phyloP scores from a whole-genome alignment of 495 filamentous ascomycete species.

The Neurospora africana region DNA sequence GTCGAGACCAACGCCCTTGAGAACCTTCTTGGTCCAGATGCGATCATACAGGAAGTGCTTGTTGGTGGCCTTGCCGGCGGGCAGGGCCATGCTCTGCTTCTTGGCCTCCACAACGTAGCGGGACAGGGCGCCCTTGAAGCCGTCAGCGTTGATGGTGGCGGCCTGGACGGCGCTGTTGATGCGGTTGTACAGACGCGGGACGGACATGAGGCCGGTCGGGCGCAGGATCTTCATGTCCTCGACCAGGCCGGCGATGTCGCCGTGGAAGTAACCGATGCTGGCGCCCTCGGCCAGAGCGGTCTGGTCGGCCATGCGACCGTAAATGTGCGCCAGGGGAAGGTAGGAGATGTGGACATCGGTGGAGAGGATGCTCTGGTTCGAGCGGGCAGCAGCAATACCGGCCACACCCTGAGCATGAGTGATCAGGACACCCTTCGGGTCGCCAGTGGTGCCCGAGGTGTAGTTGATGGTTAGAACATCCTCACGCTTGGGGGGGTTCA shows the following conservation, averaged over 20 bases:
- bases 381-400: constrained; percentile 49
- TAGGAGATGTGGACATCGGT: constrained; percentile 70
- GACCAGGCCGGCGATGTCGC: constrained; percentile 74
- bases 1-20: constrained; percentile 70
- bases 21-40: constrained; percentile 85
- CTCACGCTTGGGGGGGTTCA: constrained; percentile 57
- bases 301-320: constrained; percentile 75
- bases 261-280: constrained; percentile 88
- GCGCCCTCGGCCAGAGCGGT: constrained; percentile 58
- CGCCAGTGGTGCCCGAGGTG: constrained; percentile 90
- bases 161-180: constrained; percentile 73
- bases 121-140: constrained; percentile 73
- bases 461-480: constrained; percentile 95
- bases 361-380: constrained; percentile 35
- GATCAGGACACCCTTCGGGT: constrained; percentile 86
- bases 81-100: constrained; percentile 62
- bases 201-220: constrained; percentile 76
- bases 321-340: constrained; percentile 91
- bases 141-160: constrained; percentile 64
- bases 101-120: constrained; percentile 71
- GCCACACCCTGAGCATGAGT: constrained; percentile 75
- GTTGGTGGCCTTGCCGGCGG: constrained; percentile 60
- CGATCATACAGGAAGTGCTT: constrained; percentile 82
- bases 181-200: constrained; percentile 87
- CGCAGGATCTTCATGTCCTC: constrained; percentile 85